Evolutionary conservation across 2,329 filamentous ascomycete genomes (phyloP).

Genomic region (Penicillium verrucosum): DNA sequence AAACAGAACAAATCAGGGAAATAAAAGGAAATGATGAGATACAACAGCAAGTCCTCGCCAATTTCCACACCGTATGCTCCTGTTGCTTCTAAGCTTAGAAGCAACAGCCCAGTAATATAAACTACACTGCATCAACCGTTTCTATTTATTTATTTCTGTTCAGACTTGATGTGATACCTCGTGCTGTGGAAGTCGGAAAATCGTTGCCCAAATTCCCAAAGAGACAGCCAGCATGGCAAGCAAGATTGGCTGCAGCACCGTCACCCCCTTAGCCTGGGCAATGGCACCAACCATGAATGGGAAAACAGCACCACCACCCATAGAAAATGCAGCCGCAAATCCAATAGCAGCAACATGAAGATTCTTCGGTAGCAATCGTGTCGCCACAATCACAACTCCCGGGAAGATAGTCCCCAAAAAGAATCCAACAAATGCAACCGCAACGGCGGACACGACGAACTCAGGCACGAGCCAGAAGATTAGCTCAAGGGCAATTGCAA

Average conservation of each 20-base stretch:
- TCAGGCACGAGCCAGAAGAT: constrained; percentile 76
- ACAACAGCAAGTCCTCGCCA: neutral
- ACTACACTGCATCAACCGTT: neutral
- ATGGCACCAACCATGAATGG: constrained; percentile 42
- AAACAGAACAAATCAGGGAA: neutral
- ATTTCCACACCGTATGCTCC: neutral
- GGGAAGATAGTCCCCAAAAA: constrained; percentile 76
- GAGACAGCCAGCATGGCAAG: constrained; percentile 45
- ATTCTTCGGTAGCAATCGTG: constrained; percentile 66
- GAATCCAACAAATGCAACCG: constrained; percentile 68
- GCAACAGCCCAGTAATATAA: neutral
- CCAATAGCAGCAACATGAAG: constrained; percentile 73
- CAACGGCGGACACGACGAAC: constrained; percentile 68
- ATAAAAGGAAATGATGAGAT: neutral
- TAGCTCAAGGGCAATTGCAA: constrained; percentile 63
- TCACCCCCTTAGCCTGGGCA: constrained; percentile 52
- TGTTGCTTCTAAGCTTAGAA: too few relatives aligned
- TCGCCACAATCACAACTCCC: constrained; percentile 65
- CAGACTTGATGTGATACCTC: constrained; percentile 8
- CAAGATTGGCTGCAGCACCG: constrained; percentile 57
- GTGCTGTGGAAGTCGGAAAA: constrained; percentile 8
- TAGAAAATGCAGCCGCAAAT: constrained; percentile 72
- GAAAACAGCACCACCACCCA: constrained; percentile 56
- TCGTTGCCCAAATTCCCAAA: constrained; percentile 13
- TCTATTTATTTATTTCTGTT: neutral